These are phyloP conservation scores for Fusarium beomiforme DNA, from an alignment of 2,329 filamentous ascomycete genomes.

Conservation along the genomic window DNA sequence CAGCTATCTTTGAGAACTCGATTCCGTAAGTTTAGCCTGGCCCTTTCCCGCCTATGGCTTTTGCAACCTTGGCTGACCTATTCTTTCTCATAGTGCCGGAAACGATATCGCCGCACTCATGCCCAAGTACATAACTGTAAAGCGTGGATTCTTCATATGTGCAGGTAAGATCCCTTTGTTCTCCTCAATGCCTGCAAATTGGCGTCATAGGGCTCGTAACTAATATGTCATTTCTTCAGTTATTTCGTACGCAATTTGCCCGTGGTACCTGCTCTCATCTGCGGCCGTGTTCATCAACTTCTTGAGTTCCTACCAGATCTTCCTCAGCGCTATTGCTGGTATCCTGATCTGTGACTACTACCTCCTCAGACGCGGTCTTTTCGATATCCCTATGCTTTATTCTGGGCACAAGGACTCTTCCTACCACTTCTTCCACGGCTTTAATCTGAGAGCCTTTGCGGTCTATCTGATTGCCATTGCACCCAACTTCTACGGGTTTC, in stretches of 20 bases:
- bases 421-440: conserved; percentile 11
- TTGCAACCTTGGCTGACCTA: neutral
- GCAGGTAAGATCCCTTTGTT: neutral
- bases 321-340: conserved; percentile 9
- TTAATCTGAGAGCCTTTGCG: neutral
- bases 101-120: conserved; percentile 14
- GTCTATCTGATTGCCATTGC: conserved; percentile 4
- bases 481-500: conserved; percentile 15
- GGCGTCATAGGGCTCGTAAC: rapidly evolving
- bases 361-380: neutral
- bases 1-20: conserved; percentile 8
- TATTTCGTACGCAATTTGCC: conserved; percentile 3
- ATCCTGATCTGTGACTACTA: conserved; percentile 17
- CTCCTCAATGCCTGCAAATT: rapidly evolving
- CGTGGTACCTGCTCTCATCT: conserved; percentile 2
- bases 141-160: conserved; percentile 13
- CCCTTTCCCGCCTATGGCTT: rapidly evolving
- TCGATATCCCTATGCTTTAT: conserved; percentile 6
- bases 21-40: neutral
- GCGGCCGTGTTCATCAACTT: conserved; percentile 14
- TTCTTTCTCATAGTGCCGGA: neutral
- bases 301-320: conserved; percentile 14
- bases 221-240: neutral
- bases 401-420: neutral
- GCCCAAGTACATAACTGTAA: conserved; percentile 11